Base-by-base conservation (phyloP, 1,139 yeast genomes). In the Trichomonascaceae sp. region DNA sequence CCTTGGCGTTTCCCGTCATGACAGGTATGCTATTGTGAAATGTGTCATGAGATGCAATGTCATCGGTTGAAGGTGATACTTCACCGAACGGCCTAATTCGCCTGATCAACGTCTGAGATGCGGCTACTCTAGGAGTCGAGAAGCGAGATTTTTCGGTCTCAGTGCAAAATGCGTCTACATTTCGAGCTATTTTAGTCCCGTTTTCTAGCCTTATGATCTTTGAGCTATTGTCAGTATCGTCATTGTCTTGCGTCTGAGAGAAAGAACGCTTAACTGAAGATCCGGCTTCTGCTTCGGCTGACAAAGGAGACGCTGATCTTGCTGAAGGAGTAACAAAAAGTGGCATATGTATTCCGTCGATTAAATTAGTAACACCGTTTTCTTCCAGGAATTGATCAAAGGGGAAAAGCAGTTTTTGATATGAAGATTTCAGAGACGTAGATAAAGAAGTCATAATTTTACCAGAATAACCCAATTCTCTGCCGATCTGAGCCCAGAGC, bases 401-500 rank as follows among this genome's bases (percentile, higher is more conserved):
- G 1, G 77, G 76, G 19, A 57, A 56, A 9, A 74, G 57, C 36
- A 66, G 60, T 48, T 64, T 62, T 44, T 62, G 66, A 53, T 74
- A 74, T 1, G 87, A 80, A 1, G 81, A 70, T 63, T 85, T 82
- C 56, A 87, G 71, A 0, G 89, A 79, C 7, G 89, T 81, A 18
- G 90, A 83, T 53, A 85, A 70, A 20, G 90, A 84, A 24, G 88
- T 84, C 80, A 83, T 81, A 48, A 82, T 80, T 60, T 82, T 77
- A 2, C 87, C 89, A 38, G 81, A 78, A 65, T 84, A 85, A 0
- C 95, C 95, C 53, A 87, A 71, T 61, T 86, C 95, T 52, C 90
- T 74, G 13, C 93, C 93, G 19, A 74, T 63, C 51, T 73, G 75
- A 5, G 74, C 74, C 78, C 77, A 74, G 47, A 66, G 65, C 59